Percentiles rank a stretch among this genome's conserved stretches.
Evolutionary conservation across 2,329 filamentous ascomycete genomes (phyloP).

Genomic region (Cercospora zeina): DNA sequence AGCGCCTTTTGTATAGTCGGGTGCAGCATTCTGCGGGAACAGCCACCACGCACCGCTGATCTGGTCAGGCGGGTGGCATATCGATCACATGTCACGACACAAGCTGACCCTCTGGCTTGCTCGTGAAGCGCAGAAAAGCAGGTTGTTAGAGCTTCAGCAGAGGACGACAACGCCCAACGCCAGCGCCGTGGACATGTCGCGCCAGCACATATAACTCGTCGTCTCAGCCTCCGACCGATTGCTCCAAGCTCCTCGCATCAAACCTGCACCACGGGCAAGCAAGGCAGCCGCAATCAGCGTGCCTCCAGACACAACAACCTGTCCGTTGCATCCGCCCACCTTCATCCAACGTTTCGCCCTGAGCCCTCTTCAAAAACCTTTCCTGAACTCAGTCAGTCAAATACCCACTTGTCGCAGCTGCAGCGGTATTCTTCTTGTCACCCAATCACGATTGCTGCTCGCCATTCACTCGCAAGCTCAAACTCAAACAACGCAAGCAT

Average conservation of each 20-base stretch:
- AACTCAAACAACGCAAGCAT: constrained; percentile 14
- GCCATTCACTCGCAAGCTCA: constrained; percentile 11
- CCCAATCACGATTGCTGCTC: constrained; percentile 16
- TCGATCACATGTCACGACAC: constrained; percentile 13
- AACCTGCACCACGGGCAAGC: constrained; percentile 14
- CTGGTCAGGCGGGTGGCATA: constrained; percentile 13
- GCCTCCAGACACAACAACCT: constrained; percentile 6
- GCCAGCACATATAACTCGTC: constrained; percentile 1
- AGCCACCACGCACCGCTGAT: constrained; percentile 3
- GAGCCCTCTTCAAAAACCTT: not conserved
- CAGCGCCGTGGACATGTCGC: not conserved
- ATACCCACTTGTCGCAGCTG: constrained; percentile 10
- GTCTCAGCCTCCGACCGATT: constrained; percentile 12
- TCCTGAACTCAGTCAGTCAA: not conserved
- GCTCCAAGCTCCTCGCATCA: constrained; percentile 12
- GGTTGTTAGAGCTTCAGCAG: not conserved
- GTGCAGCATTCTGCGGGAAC: constrained; percentile 4
- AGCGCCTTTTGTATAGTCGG: not conserved
- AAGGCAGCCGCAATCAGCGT: constrained; percentile 11
- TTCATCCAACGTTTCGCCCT: not conserved
- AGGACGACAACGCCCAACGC: not conserved
- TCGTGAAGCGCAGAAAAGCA: constrained; percentile 11
- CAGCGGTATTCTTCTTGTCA: constrained; percentile 4
- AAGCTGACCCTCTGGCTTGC: constrained; percentile 15
- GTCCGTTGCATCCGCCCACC: not conserved